These are phyloP conservation scores for Eucalyptus coolabah DNA, from an alignment of 345 rosid genomes.

Conservation along the genomic window DNA sequence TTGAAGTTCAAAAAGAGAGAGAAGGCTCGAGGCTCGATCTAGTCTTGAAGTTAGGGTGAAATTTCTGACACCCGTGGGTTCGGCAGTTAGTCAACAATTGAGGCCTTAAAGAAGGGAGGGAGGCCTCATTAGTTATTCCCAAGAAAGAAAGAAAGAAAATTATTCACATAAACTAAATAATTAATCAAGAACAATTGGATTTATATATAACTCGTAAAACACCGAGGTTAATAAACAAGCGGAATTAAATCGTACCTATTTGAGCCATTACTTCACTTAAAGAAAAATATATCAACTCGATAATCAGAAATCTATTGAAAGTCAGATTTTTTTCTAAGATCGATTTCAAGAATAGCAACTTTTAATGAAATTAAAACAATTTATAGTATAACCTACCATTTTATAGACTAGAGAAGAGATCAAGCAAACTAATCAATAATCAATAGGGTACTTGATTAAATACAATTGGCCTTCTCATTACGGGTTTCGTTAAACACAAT, in stretches of 20 bases:
- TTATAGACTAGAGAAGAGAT: rapidly evolving
- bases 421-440: rapidly evolving
- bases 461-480: rapidly evolving
- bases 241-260: too few relatives aligned
- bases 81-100: not conserved
- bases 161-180: too few relatives aligned
- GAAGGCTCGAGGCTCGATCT: not conserved
- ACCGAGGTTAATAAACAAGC: rapidly evolving
- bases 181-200: too few relatives aligned
- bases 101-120: not conserved
- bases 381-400: rapidly evolving
- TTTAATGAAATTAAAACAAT: too few relatives aligned
- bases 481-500: too few relatives aligned
- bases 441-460: rapidly evolving
- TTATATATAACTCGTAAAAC: too few relatives aligned
- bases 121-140: not conserved
- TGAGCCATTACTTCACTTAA: too few relatives aligned
- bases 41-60: not conserved
- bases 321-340: rapidly evolving
- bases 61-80: not conserved
- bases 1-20: not conserved
- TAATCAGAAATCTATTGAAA: too few relatives aligned
- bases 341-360: rapidly evolving
- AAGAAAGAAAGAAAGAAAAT: not conserved
- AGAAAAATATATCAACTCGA: too few relatives aligned